Percentiles rank a stretch among this genome's conserved stretches.
phyloP scores from a whole-genome alignment of 2,329 filamentous ascomycete genomes.

The Stachybotrys chartarum region DNA sequence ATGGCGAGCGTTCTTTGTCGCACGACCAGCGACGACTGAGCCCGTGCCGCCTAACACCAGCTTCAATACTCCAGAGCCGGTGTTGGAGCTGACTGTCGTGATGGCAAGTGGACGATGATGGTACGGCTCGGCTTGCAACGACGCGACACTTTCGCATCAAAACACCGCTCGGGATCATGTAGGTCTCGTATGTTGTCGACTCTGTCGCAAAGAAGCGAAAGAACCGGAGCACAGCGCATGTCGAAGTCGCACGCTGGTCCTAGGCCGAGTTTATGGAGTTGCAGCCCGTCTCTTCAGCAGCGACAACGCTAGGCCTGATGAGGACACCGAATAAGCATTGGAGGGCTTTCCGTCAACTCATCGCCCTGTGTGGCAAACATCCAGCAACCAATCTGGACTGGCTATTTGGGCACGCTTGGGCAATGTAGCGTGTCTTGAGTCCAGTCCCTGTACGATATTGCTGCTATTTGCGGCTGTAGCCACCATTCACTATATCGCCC shows the following conservation, averaged over 20 bases:
- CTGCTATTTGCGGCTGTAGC: too few species aligned
- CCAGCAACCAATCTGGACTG: too few species aligned
- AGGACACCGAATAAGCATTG: not conserved
- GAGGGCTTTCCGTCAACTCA: not conserved
- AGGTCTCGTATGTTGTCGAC: not conserved
- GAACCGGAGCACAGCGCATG: not conserved
- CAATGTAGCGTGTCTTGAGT: too few species aligned
- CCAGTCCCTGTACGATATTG: too few species aligned
- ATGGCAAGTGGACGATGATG: not conserved
- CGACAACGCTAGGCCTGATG: not conserved
- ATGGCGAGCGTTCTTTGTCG: slow-evolving; percentile 7
- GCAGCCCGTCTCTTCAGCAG: not conserved
- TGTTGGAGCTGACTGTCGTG: not conserved
- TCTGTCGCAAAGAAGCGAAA: not conserved
- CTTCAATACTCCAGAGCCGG: too few species aligned
- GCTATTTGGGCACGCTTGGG: too few species aligned
- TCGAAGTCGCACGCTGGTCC: not conserved
- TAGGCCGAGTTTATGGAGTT: not conserved
- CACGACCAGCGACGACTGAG: too few species aligned
- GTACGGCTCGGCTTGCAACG: not conserved
- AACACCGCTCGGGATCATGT: not conserved
- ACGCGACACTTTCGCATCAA: not conserved
- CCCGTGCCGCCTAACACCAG: too few species aligned
- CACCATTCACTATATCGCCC: too few species aligned
- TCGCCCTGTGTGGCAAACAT: too few species aligned